Base-by-base conservation (phyloP, 345 rosid genomes). In the Cardiospermum halicacabum region DNA sequence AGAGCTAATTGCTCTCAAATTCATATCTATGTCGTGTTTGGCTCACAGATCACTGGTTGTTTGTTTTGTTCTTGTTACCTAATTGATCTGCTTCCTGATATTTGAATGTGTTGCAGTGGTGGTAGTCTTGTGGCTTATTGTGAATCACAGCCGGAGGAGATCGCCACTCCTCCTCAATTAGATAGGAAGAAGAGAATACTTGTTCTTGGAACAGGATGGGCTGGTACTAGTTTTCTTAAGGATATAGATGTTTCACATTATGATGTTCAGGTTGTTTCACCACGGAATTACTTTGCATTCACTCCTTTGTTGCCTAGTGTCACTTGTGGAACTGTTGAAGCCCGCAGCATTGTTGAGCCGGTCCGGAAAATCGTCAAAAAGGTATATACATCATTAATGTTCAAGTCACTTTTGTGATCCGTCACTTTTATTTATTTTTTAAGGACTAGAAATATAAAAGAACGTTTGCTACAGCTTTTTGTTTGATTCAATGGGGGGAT, bases 131-230 rank as follows among this genome's bases (percentile, higher is more conserved):
- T 89, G 65, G 92, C 96, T 3, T 89, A 82, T 70, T 73, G 96
- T 1, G 97, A 89, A 67, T 74, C 96, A 27, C 73, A 77, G 47
- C n/a, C n/a, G n/a, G n/a, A n/a, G 30, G 69, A 28, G 78, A 77
- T 40, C 55, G 75, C 54, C n/a, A 30, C 57, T 3, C 66, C 81
- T 3, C 66, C 81, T 1, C n/a, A n/a, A n/a, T 40, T 70, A 26
- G 32, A 22, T 43, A 68, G 68, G 75, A 92, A 88, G 82, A 94
- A 85, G 83, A 89, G 67, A 60, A 82, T 94, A 19, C 87, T 94
- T 72, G 93, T 91, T 9, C 96, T 91, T 50, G 97, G 99, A 45
- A 94, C 99, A 32, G 99, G 97, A 69, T 94, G 97, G 99, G 99
- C 91, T 7, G 96, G 87, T 25, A 84, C 81, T 60, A 85, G 93